phyloP scores from a whole-genome alignment of 2,329 filamentous ascomycete species.

The Mycogone perniciosa region DNA sequence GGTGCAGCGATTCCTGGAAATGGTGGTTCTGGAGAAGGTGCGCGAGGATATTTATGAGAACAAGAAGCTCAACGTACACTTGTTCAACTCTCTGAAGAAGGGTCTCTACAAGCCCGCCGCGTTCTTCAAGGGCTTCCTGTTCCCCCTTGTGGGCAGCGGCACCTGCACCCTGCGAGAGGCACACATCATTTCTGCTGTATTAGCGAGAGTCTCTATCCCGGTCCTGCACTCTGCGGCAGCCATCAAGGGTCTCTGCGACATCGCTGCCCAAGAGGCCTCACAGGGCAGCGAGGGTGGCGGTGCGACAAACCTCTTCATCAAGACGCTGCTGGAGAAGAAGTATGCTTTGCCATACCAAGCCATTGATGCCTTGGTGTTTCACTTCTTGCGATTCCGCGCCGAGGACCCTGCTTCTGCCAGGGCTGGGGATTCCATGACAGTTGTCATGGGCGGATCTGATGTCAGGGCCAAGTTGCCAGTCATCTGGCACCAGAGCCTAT shows the following conservation, averaged over 20 bases:
- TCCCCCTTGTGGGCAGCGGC: slow-evolving; percentile 76
- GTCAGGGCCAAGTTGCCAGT: slow-evolving; percentile 68
- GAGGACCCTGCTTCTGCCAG: slow-evolving; percentile 54
- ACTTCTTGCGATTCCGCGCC: slow-evolving; percentile 84
- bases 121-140: slow-evolving; percentile 95
- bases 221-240: slow-evolving; percentile 90
- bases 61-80: slow-evolving; percentile 90
- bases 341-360: slow-evolving; percentile 94
- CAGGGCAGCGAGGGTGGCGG: slow-evolving; percentile 80
- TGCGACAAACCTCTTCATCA: slow-evolving; percentile 92
- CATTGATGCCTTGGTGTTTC: slow-evolving; percentile 89
- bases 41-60: slow-evolving; percentile 89
- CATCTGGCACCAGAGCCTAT: slow-evolving; percentile 89
- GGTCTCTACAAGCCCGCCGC: slow-evolving; percentile 87
- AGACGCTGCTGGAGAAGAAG: slow-evolving; percentile 88
- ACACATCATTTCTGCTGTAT: slow-evolving; percentile 80
- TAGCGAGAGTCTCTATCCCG: slow-evolving; percentile 78
- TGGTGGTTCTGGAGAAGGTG: slow-evolving; percentile 82
- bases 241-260: slow-evolving; percentile 86
- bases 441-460: slow-evolving; percentile 39
- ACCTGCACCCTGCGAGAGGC: slow-evolving; percentile 92
- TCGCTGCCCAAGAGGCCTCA: slow-evolving; percentile 83
- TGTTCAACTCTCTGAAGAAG: slow-evolving; percentile 91
- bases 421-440: slow-evolving; percentile 47
- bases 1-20: slow-evolving; percentile 79